Base-by-base conservation (phyloP, 805 yeast genomes). In the Zygoascus flipseniorum region DNA sequence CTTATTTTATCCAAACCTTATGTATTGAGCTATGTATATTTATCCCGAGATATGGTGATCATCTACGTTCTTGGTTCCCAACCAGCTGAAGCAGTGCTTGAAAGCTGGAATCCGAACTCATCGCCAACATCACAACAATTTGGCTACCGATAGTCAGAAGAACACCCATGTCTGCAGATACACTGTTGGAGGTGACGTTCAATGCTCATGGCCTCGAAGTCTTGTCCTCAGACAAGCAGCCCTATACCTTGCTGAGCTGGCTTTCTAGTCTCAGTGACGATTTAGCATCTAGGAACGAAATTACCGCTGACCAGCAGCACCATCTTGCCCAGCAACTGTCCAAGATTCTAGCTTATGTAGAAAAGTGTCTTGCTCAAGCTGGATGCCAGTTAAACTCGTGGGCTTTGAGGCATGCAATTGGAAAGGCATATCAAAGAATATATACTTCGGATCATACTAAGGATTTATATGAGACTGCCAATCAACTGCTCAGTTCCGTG, bases 391-490 rank as follows among this genome's bases (percentile, higher is more conserved):
- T 57, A 23, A 47, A 48, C 11, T 42, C 62, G 13, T 53, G 56
- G 43, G 53, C 60, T 2, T 26, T 60, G 23, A 41, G 63, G 31
- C 20, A 35, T 8, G 53, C 43, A 5, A n/a, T 60, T 43, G 57
- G 56, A 16, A 46, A 52, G 16, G 43, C 43, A 1, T 60, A 56
- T 42, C 50, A 54, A 26, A 13, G 19, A 14, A 20, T 57, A 14
- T 59, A 56, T 47, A 19, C 54, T 16, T 31, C 32, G 8, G 55
- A 31, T 28, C 28, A 46, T n/a, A 54, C 47, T 13, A 43, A 46
- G 19, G 53, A 53, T 31, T 53, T 65, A 43, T 65, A 59, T 49
- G 69, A 65, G 43, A 59, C 63, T 9, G 58, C 60, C 43, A 65
- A 62, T 48, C 57, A 58, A 37, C 47, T 58, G 10, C 43, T 64